Conservation (phyloP, 2,329 filamentous ascomycete species). For the Penicillium expansum region DNA sequence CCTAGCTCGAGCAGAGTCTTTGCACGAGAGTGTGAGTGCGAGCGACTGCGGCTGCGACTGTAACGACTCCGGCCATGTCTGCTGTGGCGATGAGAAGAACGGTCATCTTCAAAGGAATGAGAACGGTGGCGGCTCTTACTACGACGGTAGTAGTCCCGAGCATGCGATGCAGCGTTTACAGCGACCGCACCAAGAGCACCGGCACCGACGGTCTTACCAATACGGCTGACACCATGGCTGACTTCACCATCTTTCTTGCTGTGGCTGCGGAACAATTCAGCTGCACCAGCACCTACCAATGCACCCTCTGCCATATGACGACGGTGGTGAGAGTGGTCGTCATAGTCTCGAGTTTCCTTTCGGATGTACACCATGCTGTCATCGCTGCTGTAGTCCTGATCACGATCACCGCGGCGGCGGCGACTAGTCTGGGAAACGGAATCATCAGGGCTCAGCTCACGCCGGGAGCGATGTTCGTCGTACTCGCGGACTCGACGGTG, state of each 20-base stretch:
- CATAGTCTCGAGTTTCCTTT: constrained; percentile 47
- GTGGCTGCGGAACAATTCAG: constrained; percentile 58
- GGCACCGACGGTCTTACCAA: constrained; percentile 55
- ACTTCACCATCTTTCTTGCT: constrained; percentile 56
- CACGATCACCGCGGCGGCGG: constrained; percentile 35
- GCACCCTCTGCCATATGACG: constrained; percentile 63
- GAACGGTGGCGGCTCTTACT: constrained; percentile 46
- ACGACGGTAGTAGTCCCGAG: constrained; percentile 47
- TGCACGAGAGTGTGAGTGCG: constrained; percentile 48
- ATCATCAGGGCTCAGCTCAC: constrained; percentile 51
- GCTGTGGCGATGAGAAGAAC: constrained; percentile 35
- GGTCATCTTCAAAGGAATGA: constrained; percentile 42
- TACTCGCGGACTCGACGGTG: constrained; percentile 56
- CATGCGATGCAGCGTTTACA: constrained; percentile 56
- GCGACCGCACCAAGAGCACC: constrained; percentile 61
- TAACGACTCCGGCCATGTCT: constrained; percentile 31
- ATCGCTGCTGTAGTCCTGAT: constrained; percentile 55
- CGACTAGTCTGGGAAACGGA: constrained; percentile 52
- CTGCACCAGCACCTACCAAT: constrained; percentile 59
- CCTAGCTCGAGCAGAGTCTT: constrained; percentile 54
- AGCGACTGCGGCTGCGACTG: constrained; percentile 43
- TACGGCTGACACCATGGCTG: constrained; percentile 50
- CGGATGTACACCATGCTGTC: constrained; percentile 61
- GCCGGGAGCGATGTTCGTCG: constrained; percentile 48
- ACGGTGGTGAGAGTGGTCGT: constrained; percentile 50